Base-by-base conservation (phyloP, 106 monocot genomes). In the Iris macrosiphon region DNA sequence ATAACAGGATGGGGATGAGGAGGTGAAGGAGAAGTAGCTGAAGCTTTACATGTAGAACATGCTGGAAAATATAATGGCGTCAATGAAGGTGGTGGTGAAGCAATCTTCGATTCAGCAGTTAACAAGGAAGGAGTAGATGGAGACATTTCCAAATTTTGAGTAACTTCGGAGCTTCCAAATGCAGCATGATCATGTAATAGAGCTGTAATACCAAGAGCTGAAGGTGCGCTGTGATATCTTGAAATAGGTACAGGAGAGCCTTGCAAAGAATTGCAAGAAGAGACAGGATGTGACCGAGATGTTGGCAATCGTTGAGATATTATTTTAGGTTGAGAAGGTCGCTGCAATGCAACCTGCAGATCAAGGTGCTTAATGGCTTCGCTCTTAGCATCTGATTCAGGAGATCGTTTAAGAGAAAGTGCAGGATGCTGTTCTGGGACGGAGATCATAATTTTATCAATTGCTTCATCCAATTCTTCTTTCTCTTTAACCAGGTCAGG, bases 201-300 rank as follows among this genome's bases (percentile, higher is more conserved):
- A 60, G 75, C 76, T 42, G 73, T 79, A 62, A 84, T 80, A 22
- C 89, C 88, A 45, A 88, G 64, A 46, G 75, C 62, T 52, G 79
- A 77, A 23, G 79, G 79, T 43, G 75, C 75, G 58, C 79, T 85
- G 23, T 72, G 72, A 66, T 62, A 85, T 62, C 75, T 72, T 37
- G 79, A 79, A 52, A 75, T 34, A 46, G 65, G 46, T 28, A 34
- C 24, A 2, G 50, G 61, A 40, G 77, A 70, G 23, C 78, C 38
- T 31, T 49, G 67, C 28, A 66, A 15, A 18, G 71, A 74, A 59
- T 67, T 60, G 25, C 13, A 23, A 45, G 61, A 67, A 31, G 74
- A 67, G 49, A 32, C 62, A 27, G 73, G 63, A 49, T 13, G 65
- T 16, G 78, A 82, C 33, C 55, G 44, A 56, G 81, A 73, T 33